Evolutionary conservation across 192 early-diverging fungal species (phyloP).

Genomic region (Chytriomyces confervae): DNA sequence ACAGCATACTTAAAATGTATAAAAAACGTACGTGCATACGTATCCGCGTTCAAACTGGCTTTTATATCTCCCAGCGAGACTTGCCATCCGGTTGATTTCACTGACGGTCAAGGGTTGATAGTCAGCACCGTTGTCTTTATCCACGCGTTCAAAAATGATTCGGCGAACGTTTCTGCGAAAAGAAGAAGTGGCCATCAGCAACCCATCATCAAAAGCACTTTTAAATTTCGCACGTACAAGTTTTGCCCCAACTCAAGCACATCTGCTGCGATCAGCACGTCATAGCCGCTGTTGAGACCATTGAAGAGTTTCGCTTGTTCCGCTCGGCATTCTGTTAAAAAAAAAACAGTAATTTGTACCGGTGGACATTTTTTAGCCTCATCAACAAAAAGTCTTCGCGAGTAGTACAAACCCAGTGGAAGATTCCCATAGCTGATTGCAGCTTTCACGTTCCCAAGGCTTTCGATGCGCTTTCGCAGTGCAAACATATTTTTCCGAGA

Average conservation of each 20-base stretch:
- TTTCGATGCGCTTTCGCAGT: conserved; percentile 79
- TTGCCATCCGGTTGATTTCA: conserved; percentile 92
- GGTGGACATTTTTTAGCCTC: neutral
- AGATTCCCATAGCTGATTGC: conserved; percentile 92
- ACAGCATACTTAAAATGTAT: neutral
- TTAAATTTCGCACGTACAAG: conserved; percentile 56
- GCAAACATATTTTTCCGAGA: conserved; percentile 79
- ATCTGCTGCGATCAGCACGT: conserved; percentile 92
- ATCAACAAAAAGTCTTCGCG: neutral
- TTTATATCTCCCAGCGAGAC: conserved; percentile 89
- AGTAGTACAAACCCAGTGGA: conserved; percentile 67
- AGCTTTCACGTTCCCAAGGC: conserved; percentile 70
- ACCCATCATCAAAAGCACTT: neutral
- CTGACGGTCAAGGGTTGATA: conserved; percentile 65
- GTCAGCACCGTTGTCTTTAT: conserved; percentile 79
- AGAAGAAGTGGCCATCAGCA: neutral
- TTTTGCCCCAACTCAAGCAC: conserved; percentile 98
- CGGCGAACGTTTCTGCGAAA: conserved; percentile 78
- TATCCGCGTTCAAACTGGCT: conserved; percentile 68
- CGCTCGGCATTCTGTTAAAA: conserved; percentile 71
- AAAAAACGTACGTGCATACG: conserved; percentile 70
- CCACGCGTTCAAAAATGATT: conserved; percentile 78
- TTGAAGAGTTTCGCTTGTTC: conserved; percentile 92
- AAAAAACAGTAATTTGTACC: too few species aligned
- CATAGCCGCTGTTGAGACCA: conserved; percentile 73